phyloP scores from a whole-genome alignment of 1,284 basidiomycete species.

The Phellinidium pouzarii region DNA sequence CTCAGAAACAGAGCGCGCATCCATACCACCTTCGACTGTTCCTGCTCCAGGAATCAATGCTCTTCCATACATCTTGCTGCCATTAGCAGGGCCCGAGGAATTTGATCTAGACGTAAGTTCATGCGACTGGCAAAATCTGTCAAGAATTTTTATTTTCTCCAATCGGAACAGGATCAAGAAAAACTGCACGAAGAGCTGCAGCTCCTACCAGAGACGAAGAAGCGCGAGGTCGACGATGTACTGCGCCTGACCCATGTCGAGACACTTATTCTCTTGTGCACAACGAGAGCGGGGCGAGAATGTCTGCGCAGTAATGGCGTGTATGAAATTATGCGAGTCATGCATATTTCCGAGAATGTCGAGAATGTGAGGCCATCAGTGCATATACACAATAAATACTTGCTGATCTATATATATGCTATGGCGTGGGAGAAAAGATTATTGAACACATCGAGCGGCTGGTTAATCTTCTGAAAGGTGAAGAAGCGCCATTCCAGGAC shows the following conservation, averaged over 20 bases:
- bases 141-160: background rate
- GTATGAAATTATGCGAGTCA: slow-evolving; percentile 79
- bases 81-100: slow-evolving; percentile 92
- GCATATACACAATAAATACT: background rate
- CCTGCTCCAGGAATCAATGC: slow-evolving; percentile 76
- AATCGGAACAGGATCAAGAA: slow-evolving; percentile 74
- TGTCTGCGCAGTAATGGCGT: slow-evolving; percentile 76
- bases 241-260: slow-evolving; percentile 86
- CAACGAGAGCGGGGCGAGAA: slow-evolving; percentile 83
- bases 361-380: slow-evolving; percentile 48
- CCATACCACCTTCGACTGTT: slow-evolving; percentile 47
- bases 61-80: slow-evolving; percentile 79
- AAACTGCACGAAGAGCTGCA: slow-evolving; percentile 80
- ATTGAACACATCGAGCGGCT: slow-evolving; percentile 48
- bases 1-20: slow-evolving; percentile 43
- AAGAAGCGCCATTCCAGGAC: slow-evolving; percentile 25
- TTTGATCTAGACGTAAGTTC: slow-evolving; percentile 74
- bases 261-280: slow-evolving; percentile 82
- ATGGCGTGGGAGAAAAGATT: slow-evolving; percentile 30
- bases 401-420: background rate
- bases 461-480: slow-evolving; percentile 44
- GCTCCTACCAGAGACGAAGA: slow-evolving; percentile 82
- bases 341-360: slow-evolving; percentile 77
- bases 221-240: slow-evolving; percentile 73
- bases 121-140: slow-evolving; percentile 1